Evolutionary conservation across 2,329 filamentous ascomycete species (phyloP), one percentile per base, ranked within the genome.

Genomic region (Penicillium aurantiogriseum): DNA sequence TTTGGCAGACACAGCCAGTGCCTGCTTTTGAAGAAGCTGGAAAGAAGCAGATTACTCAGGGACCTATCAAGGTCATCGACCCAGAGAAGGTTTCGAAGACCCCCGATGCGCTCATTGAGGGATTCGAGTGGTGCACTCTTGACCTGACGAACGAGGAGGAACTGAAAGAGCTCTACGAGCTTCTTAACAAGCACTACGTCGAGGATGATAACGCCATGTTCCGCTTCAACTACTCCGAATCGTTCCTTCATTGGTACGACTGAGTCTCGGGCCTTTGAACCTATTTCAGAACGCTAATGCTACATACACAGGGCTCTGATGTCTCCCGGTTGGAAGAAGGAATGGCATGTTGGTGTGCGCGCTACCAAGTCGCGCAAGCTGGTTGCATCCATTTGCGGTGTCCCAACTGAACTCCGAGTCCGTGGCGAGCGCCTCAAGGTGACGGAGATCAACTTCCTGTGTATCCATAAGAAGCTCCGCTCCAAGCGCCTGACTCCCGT

Each of bases 121-220:
- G 91, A 8, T 99, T 97, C 71, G 92, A 97, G 74, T 99, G 94
- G 94, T 89, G 91, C 46, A 91, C 90, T 15, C 85, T 99, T 76
- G 91, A 99, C 73, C 79, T 99, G 66, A 87, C 85, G 23, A 84
- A 92, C 66, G 87, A 91, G 47, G 83, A 82, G 36, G 88, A 88
- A 80, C 83, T 97, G 62, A 86, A 91, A 69, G 94, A 99, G 78
- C 87, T 99, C 7, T 96, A 92, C 76, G 90, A 96, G 65, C 80
- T 99, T 65, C 81, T 99, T 57, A 91, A 90, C 64, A 89, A 91
- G 54, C 94, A 99, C 77, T 99, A 97, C 66, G 94, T 99, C 58
- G 94, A 99, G 78, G 94, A 99, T 73, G 89, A 92, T 67, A 92
- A 96, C 73, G 92, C 93, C 61, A 96, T 95, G 83, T 97, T 99